Evolutionary conservation across 192 early-diverging fungal species (phyloP).

Genomic region (Podila epicladia): DNA sequence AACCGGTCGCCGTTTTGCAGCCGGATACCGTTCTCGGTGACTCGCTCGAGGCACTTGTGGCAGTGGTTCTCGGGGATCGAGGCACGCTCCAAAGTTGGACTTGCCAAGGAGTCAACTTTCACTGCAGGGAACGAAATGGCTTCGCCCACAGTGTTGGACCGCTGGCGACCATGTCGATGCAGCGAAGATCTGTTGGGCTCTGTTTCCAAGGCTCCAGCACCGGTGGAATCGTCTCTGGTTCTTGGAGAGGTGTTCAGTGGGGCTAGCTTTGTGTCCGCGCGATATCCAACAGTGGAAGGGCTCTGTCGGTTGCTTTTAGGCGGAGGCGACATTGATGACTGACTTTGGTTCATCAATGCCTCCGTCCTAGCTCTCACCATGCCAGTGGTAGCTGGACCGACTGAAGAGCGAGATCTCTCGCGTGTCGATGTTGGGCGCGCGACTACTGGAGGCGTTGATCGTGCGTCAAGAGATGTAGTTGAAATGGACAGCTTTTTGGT

Average conservation of each 20-base stretch:
- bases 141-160: conserved; percentile 40
- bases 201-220: background rate
- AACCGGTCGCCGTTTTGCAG: conserved; percentile 52
- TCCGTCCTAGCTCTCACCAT: conserved; percentile 35
- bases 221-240: background rate
- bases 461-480: background rate
- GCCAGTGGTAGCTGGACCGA: conserved; percentile 6
- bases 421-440: background rate
- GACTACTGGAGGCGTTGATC: background rate
- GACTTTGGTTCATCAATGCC: conserved; percentile 37
- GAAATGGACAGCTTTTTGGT: conserved; percentile 6
- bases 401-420: conserved; percentile 28
- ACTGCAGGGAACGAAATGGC: conserved; percentile 27
- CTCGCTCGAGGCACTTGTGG: conserved; percentile 51
- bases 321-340: conserved; percentile 3
- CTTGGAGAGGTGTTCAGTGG: background rate
- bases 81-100: conserved; percentile 9
- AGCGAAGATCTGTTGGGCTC: conserved; percentile 15
- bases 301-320: background rate
- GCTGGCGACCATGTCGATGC: conserved; percentile 35
- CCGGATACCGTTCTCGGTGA: conserved; percentile 51
- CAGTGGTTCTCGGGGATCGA: conserved; percentile 34
- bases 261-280: background rate
- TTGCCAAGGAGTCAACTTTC: conserved; percentile 8
- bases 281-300: conserved; percentile 1